Percentiles rank a stretch among this genome's conserved stretches.
Conservation (phyloP, 139 green algal species). For the Trebouxia sp. region DNA sequence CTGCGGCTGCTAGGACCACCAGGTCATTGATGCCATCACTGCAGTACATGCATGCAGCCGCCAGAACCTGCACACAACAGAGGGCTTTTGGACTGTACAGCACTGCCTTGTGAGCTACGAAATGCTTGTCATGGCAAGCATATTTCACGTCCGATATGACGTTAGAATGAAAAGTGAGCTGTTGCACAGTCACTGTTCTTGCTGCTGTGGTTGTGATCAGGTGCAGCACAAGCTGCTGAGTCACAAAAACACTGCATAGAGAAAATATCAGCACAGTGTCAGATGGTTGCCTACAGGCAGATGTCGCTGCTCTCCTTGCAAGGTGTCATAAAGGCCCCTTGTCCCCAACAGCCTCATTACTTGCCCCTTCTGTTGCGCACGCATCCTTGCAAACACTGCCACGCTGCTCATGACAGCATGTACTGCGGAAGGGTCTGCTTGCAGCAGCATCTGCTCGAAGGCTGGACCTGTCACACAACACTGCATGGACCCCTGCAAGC, state of each 20-base stretch:
- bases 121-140: too few species aligned
- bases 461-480: slow-evolving; percentile 9
- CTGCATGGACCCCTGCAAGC: too few species aligned
- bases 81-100: too few species aligned
- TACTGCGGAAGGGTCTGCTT: neutral
- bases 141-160: too few species aligned
- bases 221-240: too few species aligned
- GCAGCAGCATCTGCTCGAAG: slow-evolving; percentile 9
- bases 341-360: neutral
- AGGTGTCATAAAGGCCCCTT: neutral
- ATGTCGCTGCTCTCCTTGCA: slow-evolving; percentile 2
- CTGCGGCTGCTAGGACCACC: neutral
- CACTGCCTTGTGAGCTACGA: too few species aligned
- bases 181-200: too few species aligned
- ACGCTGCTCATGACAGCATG: slow-evolving; percentile 13
- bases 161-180: too few species aligned
- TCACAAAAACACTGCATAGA: too few species aligned
- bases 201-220: too few species aligned
- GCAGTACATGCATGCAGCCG: neutral
- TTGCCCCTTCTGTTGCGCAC: slow-evolving; percentile 9
- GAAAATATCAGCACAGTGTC: too few species aligned
- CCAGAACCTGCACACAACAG: neutral
- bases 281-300: neutral
- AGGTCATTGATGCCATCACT: neutral
- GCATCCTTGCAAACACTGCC: neutral